Conservation (phyloP, 225 moss, liverwort and hornwort genomes). For the Pseudisothecium myosuroides region DNA sequence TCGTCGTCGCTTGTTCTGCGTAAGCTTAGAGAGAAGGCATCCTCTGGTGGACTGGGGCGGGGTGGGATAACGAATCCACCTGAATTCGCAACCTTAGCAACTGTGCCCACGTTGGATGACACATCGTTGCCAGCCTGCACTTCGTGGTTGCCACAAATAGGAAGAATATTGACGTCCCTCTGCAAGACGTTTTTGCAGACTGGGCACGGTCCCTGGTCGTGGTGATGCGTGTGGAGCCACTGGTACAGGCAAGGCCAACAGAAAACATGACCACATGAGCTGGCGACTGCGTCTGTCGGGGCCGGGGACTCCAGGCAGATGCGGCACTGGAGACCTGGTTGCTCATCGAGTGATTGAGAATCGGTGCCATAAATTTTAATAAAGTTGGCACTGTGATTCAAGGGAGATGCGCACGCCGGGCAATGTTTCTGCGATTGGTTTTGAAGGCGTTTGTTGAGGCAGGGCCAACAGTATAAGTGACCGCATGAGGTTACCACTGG, state of each 20-base stretch:
- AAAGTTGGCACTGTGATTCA: background rate
- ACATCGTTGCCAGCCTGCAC: background rate
- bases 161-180: background rate
- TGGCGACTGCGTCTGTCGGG: background rate
- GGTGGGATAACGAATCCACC: background rate
- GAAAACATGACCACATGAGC: background rate
- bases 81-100: background rate
- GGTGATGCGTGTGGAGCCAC: background rate
- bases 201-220: background rate
- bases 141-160: background rate
- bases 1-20: background rate
- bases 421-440: background rate
- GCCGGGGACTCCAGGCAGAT: background rate
- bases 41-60: background rate
- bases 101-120: background rate
- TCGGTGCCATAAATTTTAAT: background rate
- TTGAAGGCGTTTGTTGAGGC: background rate
- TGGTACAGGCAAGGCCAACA: background rate
- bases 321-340: background rate
- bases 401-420: background rate
- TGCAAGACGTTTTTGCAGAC: background rate
- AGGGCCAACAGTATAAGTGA: background rate
- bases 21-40: background rate
- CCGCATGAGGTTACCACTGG: background rate
- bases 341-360: background rate